Base-by-base conservation (phyloP, 2,329 filamentous ascomycete species). In the Fusarium pseudoanthophilum region DNA sequence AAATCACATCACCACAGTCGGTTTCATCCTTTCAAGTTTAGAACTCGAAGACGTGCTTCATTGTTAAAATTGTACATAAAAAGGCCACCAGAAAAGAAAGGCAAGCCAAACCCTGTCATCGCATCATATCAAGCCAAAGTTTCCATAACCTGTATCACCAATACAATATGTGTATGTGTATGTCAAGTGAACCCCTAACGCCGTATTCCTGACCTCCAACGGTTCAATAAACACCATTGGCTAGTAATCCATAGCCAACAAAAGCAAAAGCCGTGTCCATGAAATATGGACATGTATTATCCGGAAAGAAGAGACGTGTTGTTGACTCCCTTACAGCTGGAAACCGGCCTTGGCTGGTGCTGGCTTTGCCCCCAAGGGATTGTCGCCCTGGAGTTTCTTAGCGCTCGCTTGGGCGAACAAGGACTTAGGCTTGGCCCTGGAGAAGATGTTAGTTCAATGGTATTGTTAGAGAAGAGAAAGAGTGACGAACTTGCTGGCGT, bases 401-500 rank as follows among this genome's bases (percentile, higher is more conserved):
- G 85, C 85, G 56, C 89, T 91, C 52, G 89, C 86, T 80, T 90
- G 89, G 67, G 90, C 90, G 79, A 92, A 92, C 76, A 92, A 87
- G 7, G 90, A 92, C 82, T 90, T 91, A 67, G 90, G 90, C 85
- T 92, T 92, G 80, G 85, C 86, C 78, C 90, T 91, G 77, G 46
- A 51, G 32, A 52, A 34, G 30, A 55, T 65, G 71, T 79, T 77
- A 80, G 78, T 40, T 30, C n/a, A 24, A 28, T 43, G 34, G 21
- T 15, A 4, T 16, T 11, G 15, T 26, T 16, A 9, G 37, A 11
- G 11, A 55, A 28, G 34, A 26, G 24, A 11, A 32, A 45, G 46
- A 45, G 11, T 43, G 51, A 87, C 89, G 80, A 87, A 94, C 92
- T 95, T 95, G 84, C 88, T 88, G 71, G 91, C 91, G 79, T 94